A percentile compares a stretch with the other conserved stretches of the same genome.
These are phyloP conservation scores for Phytophthora vignae DNA, from an alignment of 352 stramenopile genomes.

Conservation along the genomic window DNA sequence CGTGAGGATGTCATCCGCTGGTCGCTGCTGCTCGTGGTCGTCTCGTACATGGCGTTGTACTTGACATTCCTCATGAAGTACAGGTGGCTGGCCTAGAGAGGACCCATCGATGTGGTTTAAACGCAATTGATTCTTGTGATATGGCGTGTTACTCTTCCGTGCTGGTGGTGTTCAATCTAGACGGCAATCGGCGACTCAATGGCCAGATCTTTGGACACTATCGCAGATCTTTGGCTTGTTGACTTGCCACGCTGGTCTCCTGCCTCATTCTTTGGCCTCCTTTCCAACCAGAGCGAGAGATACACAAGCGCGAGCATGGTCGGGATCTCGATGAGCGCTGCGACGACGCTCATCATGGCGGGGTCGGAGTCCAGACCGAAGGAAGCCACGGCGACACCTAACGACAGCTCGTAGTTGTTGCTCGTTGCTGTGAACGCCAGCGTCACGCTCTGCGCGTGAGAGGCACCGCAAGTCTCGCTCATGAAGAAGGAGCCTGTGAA, in stretches of 20 bases:
- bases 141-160: neutral
- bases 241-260: neutral
- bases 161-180: neutral
- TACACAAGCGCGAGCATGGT: slow-evolving; percentile 75
- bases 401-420: slow-evolving; percentile 88
- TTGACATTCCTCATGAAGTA: slow-evolving; percentile 71
- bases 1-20: slow-evolving; percentile 60
- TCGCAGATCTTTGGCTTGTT: neutral
- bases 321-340: slow-evolving; percentile 75
- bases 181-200: slow-evolving; percentile 17
- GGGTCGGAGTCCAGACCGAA: slow-evolving; percentile 79
- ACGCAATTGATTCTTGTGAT: neutral
- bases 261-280: slow-evolving; percentile 2
- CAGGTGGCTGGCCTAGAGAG: slow-evolving; percentile 48
- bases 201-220: slow-evolving; percentile 6
- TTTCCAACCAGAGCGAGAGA: slow-evolving; percentile 36
- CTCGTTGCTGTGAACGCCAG: slow-evolving; percentile 84
- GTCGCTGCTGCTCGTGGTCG: slow-evolving; percentile 49
- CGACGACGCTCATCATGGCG: slow-evolving; percentile 73
- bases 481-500: slow-evolving; percentile 59
- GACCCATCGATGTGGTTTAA: neutral
- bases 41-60: slow-evolving; percentile 59
- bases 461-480: slow-evolving; percentile 42
- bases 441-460: slow-evolving; percentile 54
- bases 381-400: slow-evolving; percentile 69